Conservation (phyloP, 1,284 basidiomycete species). For the Cryptococcus floricola region DNA sequence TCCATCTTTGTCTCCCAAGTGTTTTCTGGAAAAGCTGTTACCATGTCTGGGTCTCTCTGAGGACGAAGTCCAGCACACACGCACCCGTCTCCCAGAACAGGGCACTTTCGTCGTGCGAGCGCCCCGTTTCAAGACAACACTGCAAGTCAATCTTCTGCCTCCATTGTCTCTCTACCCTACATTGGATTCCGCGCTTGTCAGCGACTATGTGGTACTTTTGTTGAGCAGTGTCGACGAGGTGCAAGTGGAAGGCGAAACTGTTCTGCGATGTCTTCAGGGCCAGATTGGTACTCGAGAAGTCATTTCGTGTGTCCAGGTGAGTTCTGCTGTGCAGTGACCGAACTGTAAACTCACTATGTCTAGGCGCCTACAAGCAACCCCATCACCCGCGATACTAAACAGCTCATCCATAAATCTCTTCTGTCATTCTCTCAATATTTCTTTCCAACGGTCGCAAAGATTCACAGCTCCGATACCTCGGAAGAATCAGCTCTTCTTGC, state of each 20-base stretch:
- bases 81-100: slow-evolving; percentile 12
- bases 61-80: slow-evolving; percentile 46
- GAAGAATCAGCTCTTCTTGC: slow-evolving; percentile 68
- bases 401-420: slow-evolving; percentile 72
- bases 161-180: slow-evolving; percentile 70
- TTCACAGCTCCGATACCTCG: slow-evolving; percentile 51
- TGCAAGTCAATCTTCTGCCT: slow-evolving; percentile 77
- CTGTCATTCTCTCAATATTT: slow-evolving; percentile 94
- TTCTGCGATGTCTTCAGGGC: slow-evolving; percentile 80
- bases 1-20: slow-evolving; percentile 56
- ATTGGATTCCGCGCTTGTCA: slow-evolving; percentile 80
- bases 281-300: slow-evolving; percentile 60
- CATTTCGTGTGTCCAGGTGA: slow-evolving; percentile 57
- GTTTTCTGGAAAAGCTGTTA: slow-evolving; percentile 69
- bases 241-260: slow-evolving; percentile 78
- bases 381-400: slow-evolving; percentile 57
- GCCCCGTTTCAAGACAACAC: slow-evolving; percentile 79
- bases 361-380: slow-evolving; percentile 42
- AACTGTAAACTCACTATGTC: background rate
- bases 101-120: slow-evolving; percentile 70
- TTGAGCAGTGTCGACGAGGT: slow-evolving; percentile 81
- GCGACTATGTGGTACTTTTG: slow-evolving; percentile 85
- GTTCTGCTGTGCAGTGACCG: slow-evolving; percentile 2
- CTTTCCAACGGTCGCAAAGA: slow-evolving; percentile 70
- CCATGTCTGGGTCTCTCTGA: slow-evolving; percentile 60